Conservation (phyloP, 139 green algal species). For the Choricystis sp. region DNA sequence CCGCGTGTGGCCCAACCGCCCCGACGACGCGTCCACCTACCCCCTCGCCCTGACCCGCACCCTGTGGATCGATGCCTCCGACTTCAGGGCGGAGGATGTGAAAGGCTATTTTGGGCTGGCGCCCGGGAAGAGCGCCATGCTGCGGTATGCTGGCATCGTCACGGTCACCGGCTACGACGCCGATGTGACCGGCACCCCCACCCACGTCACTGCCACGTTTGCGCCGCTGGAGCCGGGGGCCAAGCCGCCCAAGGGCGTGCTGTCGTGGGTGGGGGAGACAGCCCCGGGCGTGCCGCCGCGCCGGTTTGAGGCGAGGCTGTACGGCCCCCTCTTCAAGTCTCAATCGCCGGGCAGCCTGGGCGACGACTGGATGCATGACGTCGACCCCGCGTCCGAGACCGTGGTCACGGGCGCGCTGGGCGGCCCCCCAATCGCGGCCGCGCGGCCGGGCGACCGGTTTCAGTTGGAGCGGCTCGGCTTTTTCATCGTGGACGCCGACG, state of each 20-base stretch:
- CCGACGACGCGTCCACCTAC: constrained; percentile 24
- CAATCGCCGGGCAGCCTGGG: constrained; percentile 6
- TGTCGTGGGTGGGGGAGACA: constrained; percentile 89
- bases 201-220: constrained; percentile 46
- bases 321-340: constrained; percentile 70
- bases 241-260: constrained; percentile 83
- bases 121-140: constrained; percentile 81
- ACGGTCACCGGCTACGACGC: constrained; percentile 45
- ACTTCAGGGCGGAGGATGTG: constrained; percentile 78
- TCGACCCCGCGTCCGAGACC: constrained; percentile 56
- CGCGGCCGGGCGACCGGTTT: constrained; percentile 40
- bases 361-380: constrained; percentile 68
- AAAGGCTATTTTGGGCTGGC: constrained; percentile 93
- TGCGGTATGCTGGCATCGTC: constrained; percentile 86
- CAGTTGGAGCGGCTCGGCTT: constrained; percentile 92
- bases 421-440: constrained; percentile 14
- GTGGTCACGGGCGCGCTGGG: constrained; percentile 30
- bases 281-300: constrained; percentile 41
- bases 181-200: constrained; percentile 29
- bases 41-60: constrained; percentile 53
- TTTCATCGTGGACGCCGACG: constrained; percentile 75
- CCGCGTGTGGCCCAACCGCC: constrained; percentile 3
- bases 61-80: constrained; percentile 87
- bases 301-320: constrained; percentile 59
- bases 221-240: constrained; percentile 21